phyloP scores from a whole-genome alignment of 1,284 basidiomycete species.

The Inonotus obliquus region DNA sequence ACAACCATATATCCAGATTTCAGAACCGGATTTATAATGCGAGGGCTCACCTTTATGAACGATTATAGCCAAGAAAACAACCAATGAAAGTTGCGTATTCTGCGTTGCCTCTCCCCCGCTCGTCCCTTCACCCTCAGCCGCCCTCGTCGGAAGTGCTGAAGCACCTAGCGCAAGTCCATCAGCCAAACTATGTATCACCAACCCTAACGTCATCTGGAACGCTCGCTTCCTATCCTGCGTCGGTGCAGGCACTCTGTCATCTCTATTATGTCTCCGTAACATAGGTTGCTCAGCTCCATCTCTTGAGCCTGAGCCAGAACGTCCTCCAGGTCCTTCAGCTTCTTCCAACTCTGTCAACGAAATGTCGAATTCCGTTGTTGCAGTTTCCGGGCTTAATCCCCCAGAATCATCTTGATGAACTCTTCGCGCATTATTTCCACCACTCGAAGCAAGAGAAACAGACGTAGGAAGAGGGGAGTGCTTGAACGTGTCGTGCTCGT shows the following conservation, averaged over 20 bases:
- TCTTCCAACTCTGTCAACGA: constrained; percentile 41
- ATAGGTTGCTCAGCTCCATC: constrained; percentile 14
- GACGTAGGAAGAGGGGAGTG: constrained; percentile 19
- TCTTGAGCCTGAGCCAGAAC: constrained; percentile 23
- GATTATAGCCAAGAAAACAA: constrained; percentile 85
- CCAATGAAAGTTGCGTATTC: constrained; percentile 53
- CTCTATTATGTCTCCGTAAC: neutral
- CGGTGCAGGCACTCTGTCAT: neutral
- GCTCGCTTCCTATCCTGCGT: constrained; percentile 29
- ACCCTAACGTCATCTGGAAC: constrained; percentile 75
- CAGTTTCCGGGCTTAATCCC: neutral
- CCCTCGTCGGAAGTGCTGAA: constrained; percentile 44
- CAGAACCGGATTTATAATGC: neutral
- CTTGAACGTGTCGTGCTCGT: constrained; percentile 22
- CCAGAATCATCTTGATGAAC: neutral
- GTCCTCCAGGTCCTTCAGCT: constrained; percentile 32
- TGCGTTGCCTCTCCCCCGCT: constrained; percentile 13
- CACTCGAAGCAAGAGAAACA: constrained; percentile 20
- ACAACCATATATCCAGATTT: neutral
- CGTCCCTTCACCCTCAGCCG: constrained; percentile 20
- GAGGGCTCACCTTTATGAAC: constrained; percentile 75
- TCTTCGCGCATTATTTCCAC: neutral
- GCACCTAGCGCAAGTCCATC: constrained; percentile 91
- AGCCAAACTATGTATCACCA: constrained; percentile 82
- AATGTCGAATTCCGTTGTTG: constrained; percentile 41